Evolutionary conservation across 805 yeast genomes (phyloP), one percentile per base, ranked within the genome.

Genomic region (Candida incommunis): DNA sequence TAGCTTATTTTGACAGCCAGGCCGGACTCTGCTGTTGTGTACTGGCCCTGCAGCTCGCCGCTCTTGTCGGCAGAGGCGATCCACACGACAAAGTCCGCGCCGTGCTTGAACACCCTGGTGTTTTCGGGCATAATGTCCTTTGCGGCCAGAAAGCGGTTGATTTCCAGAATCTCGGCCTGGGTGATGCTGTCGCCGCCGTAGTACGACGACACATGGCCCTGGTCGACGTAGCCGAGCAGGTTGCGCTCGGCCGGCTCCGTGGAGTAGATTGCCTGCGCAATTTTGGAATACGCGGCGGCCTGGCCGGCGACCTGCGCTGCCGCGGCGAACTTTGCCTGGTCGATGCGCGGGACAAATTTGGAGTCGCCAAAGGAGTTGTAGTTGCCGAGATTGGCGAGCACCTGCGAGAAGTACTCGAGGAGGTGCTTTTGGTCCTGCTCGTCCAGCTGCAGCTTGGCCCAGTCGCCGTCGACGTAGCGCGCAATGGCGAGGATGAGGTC

Each of bases 321-420:
- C 22, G 63, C 51, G 46, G 65, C 71, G 52, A 85, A 78, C 4
- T 69, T 69, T 0, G 61, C 71, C 25, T 52, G 56, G 0, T 70
- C 46, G 34, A 84, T 55, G 43, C 75, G 65, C 35, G 96, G 96
- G 50, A 86, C 70, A 56, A 86, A 86, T 62, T 86, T 86, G 53
- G 76, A 75, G 64, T 86, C 95, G 52, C 96, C 96, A 60, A 86
- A 86, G 1, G 92, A 80, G 64, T 86, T 65, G 82, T 90, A 35
- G 86, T 80, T 24, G 79, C 81, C 60, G 75, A 85, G 63, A 59
- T 79, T 80, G 41, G 75, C 65, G 50, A 79, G 64, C 51, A 80
- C 74, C 58, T 76, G 82, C 13, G 80, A 71, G 18, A 82, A 72
- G 52, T 79, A 79, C 57, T 78, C 82, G 23, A 61, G 43, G 59